Conservation (phyloP, 2,329 filamentous ascomycete species). For the Monilinia aucupariae region DNA sequence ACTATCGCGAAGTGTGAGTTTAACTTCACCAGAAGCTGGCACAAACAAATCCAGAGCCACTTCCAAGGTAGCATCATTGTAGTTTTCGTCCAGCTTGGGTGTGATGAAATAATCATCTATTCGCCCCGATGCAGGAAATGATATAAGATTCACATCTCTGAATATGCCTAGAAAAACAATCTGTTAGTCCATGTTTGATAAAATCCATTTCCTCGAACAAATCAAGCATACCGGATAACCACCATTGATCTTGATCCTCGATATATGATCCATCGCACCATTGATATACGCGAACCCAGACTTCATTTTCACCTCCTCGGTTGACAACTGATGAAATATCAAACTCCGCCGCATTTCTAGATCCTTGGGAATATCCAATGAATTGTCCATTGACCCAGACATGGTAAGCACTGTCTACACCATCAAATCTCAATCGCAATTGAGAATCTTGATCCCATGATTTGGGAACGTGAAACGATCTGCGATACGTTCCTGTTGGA, state of each 20-base stretch:
- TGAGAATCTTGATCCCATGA: slow-evolving; percentile 41
- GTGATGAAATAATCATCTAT: slow-evolving; percentile 56
- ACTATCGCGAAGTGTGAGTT: slow-evolving; percentile 18
- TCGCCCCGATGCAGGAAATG: slow-evolving; percentile 45
- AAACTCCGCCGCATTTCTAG: slow-evolving; percentile 64
- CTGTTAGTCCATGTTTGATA: background rate
- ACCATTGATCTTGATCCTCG: slow-evolving; percentile 64
- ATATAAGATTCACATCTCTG: slow-evolving; percentile 58
- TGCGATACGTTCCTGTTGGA: slow-evolving; percentile 49
- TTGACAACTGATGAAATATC: slow-evolving; percentile 53
- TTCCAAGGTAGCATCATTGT: slow-evolving; percentile 41
- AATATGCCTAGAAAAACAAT: slow-evolving; percentile 48
- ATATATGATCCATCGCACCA: slow-evolving; percentile 65
- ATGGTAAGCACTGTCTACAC: slow-evolving; percentile 67
- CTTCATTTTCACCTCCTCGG: slow-evolving; percentile 44
- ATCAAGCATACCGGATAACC: slow-evolving; percentile 48
- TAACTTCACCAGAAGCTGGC: slow-evolving; percentile 4
- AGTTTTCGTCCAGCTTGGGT: slow-evolving; percentile 47
- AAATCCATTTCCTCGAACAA: background rate
- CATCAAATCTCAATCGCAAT: slow-evolving; percentile 62
- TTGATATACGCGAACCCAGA: slow-evolving; percentile 64
- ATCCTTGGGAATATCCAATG: slow-evolving; percentile 64
- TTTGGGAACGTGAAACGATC: slow-evolving; percentile 43
- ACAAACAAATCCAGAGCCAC: slow-evolving; percentile 13
- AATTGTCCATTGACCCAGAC: slow-evolving; percentile 60